phyloP scores from a whole-genome alignment of 805 yeast species.

The Wickerhamiella shivajii region DNA sequence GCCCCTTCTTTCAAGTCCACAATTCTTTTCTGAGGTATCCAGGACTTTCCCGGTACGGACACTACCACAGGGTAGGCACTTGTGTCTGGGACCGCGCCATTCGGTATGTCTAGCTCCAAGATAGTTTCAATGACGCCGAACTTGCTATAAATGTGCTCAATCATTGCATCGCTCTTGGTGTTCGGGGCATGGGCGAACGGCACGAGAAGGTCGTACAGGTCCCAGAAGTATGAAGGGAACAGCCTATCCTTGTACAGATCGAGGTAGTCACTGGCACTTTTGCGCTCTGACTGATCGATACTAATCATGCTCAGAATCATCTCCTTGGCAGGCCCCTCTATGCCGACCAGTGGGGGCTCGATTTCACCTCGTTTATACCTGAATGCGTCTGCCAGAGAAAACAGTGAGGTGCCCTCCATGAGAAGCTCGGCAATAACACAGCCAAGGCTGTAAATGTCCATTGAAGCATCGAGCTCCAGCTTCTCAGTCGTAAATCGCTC shows the following conservation, averaged over 20 bases:
- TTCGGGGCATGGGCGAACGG: slow-evolving; percentile 17
- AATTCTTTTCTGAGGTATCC: slow-evolving; percentile 8
- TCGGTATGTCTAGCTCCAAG: slow-evolving; percentile 5
- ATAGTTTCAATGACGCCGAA: slow-evolving; percentile 8
- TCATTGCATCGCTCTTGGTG: slow-evolving; percentile 38
- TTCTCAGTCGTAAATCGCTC: slow-evolving; percentile 49
- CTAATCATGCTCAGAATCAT: slow-evolving; percentile 51
- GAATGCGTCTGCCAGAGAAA: slow-evolving; percentile 75
- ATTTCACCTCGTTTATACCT: slow-evolving; percentile 61
- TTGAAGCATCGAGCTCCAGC: slow-evolving; percentile 34
- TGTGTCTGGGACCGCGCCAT: slow-evolving; percentile 4
- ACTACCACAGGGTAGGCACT: slow-evolving; percentile 10
- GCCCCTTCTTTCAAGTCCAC: slow-evolving; percentile 27
- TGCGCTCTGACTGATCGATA: slow-evolving; percentile 46
- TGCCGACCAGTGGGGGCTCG: slow-evolving; percentile 44
- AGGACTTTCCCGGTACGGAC: too few species aligned
- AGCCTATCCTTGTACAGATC: slow-evolving; percentile 32
- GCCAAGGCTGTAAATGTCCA: slow-evolving; percentile 50
- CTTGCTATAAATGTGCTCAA: slow-evolving; percentile 33
- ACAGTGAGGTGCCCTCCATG: slow-evolving; percentile 73
- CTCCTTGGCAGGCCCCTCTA: slow-evolving; percentile 38
- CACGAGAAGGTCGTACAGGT: slow-evolving; percentile 15
- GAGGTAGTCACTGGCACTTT: slow-evolving; percentile 40
- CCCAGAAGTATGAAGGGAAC: slow-evolving; percentile 57
- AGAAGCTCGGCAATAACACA: slow-evolving; percentile 86